These are phyloP conservation scores for barley (Hordeum vulgare) DNA, from an alignment of 176 grass and related monocot species.

Conservation along the genomic window MorexV3_pseudomolecules_assembly NC_058524.1:123618552-123619051, in stretches of 20 bases:
- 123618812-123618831: conserved; percentile 10
- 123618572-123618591: conserved; percentile 95
- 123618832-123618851: background rate
- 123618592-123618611: background rate
- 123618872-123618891: background rate
- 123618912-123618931: background rate
- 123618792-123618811: background rate
- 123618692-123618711: background rate
- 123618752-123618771: background rate
- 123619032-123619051: conserved; percentile 97
- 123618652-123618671: background rate
- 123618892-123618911: conserved; percentile 15
- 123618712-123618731: background rate
- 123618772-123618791: background rate
- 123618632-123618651: too few species aligned
- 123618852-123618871: background rate
- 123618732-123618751: background rate
- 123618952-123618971: conserved; percentile 95
- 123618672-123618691: background rate
- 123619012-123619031: conserved; percentile 82
- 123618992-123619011: conserved; percentile 95
- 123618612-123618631: background rate
- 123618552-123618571: conserved; percentile 88
- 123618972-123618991: conserved; percentile 99
- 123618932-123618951: conserved; percentile 63